These are phyloP conservation scores for Basidiobolus meristosporus DNA, from an alignment of 371 early-diverging fungal species.

Conservation along the genomic window DNA sequence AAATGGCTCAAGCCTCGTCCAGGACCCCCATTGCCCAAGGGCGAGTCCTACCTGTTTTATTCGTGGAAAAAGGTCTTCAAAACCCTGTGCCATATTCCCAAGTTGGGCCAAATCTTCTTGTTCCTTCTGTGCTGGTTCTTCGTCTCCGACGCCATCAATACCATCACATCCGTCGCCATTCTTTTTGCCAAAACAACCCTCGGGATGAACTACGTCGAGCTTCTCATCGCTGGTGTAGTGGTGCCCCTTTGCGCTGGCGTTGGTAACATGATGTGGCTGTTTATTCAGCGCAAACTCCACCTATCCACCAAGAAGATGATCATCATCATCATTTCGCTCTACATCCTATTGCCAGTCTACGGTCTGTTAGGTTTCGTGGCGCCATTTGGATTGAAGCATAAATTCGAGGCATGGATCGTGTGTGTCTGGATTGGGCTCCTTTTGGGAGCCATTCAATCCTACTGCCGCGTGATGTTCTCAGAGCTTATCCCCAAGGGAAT, in stretches of 20 bases:
- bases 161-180: slow-evolving; percentile 15
- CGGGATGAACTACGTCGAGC: background rate
- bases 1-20: slow-evolving; percentile 22
- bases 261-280: slow-evolving; percentile 26
- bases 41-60: slow-evolving; percentile 16
- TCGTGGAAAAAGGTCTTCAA: slow-evolving; percentile 15
- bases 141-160: slow-evolving; percentile 16
- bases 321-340: slow-evolving; percentile 8
- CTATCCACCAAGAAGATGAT: slow-evolving; percentile 8
- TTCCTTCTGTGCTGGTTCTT: slow-evolving; percentile 19
- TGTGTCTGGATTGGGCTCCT: slow-evolving; percentile 24
- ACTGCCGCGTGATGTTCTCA: slow-evolving; percentile 21
- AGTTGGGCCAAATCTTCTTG: slow-evolving; percentile 15
- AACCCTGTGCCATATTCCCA: slow-evolving; percentile 6
- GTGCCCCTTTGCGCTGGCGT: slow-evolving; percentile 21
- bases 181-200: slow-evolving; percentile 6
- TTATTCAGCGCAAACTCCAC: slow-evolving; percentile 13
- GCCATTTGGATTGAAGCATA: slow-evolving; percentile 17
- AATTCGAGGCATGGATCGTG: slow-evolving; percentile 17
- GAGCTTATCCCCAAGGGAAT: slow-evolving; percentile 18
- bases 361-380: slow-evolving; percentile 27
- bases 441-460: slow-evolving; percentile 26
- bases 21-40: slow-evolving; percentile 26
- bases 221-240: slow-evolving; percentile 15
- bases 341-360: slow-evolving; percentile 19